Percentiles rank a stretch among this genome's conserved stretches.
Conservation (phyloP, 345 rosid species). For the Euphorbia tirucalli region DNA sequence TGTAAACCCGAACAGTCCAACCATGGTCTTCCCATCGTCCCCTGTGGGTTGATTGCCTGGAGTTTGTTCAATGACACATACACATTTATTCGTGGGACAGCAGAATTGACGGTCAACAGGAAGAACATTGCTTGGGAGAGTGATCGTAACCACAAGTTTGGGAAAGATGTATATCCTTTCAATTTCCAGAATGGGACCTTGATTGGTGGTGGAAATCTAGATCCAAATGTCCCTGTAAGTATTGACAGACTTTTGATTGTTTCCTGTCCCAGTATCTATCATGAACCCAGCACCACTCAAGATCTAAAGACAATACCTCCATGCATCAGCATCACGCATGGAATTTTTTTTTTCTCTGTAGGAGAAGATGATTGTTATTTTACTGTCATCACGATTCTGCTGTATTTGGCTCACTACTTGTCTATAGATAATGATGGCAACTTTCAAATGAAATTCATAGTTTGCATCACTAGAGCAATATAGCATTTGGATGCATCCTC, state of each 20-base stretch:
- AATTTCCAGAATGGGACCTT: conserved; percentile 78
- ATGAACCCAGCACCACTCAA: background rate
- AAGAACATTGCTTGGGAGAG: conserved; percentile 77
- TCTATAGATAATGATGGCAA: background rate
- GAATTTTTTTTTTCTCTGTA: background rate
- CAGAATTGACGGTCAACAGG: conserved; percentile 45
- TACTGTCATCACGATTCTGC: no score
- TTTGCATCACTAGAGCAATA: background rate
- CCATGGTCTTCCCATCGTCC: conserved; percentile 61
- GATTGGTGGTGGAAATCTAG: conserved; percentile 69
- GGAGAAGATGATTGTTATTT: background rate
- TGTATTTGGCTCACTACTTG: background rate
- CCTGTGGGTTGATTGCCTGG: conserved; percentile 86
- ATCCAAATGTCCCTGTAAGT: conserved; percentile 63
- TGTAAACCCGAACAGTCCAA: conserved; percentile 64
- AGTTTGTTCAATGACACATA: conserved; percentile 86
- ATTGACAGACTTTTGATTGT: background rate
- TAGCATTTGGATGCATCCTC: background rate
- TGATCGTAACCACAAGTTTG: conserved; percentile 78
- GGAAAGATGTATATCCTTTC: conserved; percentile 66
- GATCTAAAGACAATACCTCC: background rate
- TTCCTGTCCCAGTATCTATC: background rate
- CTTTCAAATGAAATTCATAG: background rate
- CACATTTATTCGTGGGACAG: conserved; percentile 42
- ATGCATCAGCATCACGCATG: background rate